These are phyloP conservation scores for Colletotrichum coccodes DNA, from an alignment of 2,329 filamentous ascomycete species.

Conservation along the genomic window DNA sequence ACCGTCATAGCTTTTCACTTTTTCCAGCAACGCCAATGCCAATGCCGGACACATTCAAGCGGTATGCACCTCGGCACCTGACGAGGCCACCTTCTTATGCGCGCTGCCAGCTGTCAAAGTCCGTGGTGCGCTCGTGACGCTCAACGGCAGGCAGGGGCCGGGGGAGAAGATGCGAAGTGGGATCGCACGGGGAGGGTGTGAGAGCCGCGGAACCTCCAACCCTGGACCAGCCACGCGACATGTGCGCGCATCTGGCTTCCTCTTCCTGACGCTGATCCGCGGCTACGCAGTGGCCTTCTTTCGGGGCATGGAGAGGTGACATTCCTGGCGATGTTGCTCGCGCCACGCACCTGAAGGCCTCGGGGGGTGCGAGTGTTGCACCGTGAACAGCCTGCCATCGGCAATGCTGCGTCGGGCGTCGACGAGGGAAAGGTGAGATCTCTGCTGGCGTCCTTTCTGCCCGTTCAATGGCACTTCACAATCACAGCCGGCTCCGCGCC, in stretches of 20 bases:
- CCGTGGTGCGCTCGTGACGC: conserved; percentile 28
- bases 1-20: not conserved
- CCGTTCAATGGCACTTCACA: conserved; percentile 1
- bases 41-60: not conserved
- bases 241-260: conserved; percentile 15
- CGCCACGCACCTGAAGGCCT: not conserved
- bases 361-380: not conserved
- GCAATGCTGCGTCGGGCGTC: not conserved
- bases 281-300: not conserved
- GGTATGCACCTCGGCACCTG: conserved; percentile 25
- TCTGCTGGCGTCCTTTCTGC: too few relatives aligned
- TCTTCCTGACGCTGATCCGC: conserved; percentile 10
- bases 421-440: not conserved
- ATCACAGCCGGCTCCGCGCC: conserved; percentile 24
- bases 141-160: conserved; percentile 2
- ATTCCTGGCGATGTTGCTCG: not conserved
- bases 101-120: conserved; percentile 21
- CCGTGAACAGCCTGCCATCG: not conserved
- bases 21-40: not conserved
- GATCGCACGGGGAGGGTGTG: not conserved
- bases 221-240: conserved; percentile 18
- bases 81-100: not conserved
- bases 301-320: not conserved
- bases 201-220: conserved; percentile 4
- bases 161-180: not conserved